Evolutionary conservation across 139 green algal genomes (phyloP), one percentile per base, ranked within the genome.

Genomic region (Micractinium sp.): DNA sequence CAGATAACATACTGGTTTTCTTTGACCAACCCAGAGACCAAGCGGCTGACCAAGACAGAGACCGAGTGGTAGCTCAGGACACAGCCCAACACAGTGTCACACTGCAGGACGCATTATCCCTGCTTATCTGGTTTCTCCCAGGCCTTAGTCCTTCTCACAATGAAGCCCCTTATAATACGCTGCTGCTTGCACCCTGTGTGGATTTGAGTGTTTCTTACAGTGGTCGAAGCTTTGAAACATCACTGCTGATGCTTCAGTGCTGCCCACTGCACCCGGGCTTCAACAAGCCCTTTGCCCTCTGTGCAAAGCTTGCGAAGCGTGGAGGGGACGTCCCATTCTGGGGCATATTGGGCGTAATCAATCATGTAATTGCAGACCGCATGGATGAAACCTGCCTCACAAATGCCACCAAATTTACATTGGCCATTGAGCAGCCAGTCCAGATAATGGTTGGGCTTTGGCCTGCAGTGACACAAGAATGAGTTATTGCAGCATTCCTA

Each of bases 391-490:
- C 74, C 74, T 20, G n/a, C 74, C 74, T 80, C 74, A 36, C 83
- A 87, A 22, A 87, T 66, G 83, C 76, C 83, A 31, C 66, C 38
- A 67, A 87, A 87, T 19, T 75, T 36, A 38, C 83, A 87, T 3
- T 63, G 56, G 25, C 66, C 39, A 15, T 27, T 87, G 27, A 33
- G 38, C 4, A 87, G 67, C 38, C 71, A 87, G 7, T 87, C 56
- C 38, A 87, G 19, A 67, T 87, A 87, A 15, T 87, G 83, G 39
- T 87, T 87, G 25, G 71, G 71, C 38, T 87, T 87, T 27, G 83
- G 83, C 2, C 83, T 87, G 83, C 67, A 53, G 23, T 33, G 78
- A 29, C 1, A 31, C 16, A 47, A 33, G 33, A 22, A 22, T 79
- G 73, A 19, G 3, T 23, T 19, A 15, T 19, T 39, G 31, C n/a